These are phyloP conservation scores for Xerocomellus chrysenteron DNA, from an alignment of 768 basidiomycete genomes.

Conservation along the genomic window DNA sequence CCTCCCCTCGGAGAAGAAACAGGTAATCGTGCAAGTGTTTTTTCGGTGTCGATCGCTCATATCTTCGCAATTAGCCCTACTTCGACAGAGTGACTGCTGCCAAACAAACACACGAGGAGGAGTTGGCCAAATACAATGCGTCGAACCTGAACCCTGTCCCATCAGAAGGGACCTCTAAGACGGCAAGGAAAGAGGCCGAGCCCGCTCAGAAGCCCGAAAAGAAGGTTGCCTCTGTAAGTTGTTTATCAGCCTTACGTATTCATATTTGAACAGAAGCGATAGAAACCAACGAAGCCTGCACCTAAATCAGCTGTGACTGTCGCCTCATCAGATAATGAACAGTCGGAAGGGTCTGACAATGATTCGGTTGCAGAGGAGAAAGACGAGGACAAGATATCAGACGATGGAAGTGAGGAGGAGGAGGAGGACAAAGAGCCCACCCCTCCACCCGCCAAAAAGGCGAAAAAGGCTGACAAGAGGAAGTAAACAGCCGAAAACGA, in stretches of 20 bases:
- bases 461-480: conserved; percentile 28
- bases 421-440: conserved; percentile 30
- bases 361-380: conserved; percentile 29
- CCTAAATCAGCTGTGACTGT: conserved; percentile 27
- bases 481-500: conserved; percentile 17
- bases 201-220: conserved; percentile 28
- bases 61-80: conserved; percentile 25
- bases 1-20: conserved; percentile 67
- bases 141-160: conserved; percentile 49
- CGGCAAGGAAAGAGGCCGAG: conserved; percentile 24
- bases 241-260: conserved; percentile 8
- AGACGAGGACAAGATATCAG: conserved; percentile 23
- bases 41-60: neutral
- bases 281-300: conserved; percentile 26
- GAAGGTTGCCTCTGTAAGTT: conserved; percentile 24
- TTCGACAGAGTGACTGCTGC: conserved; percentile 47
- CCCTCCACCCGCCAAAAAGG: conserved; percentile 31
- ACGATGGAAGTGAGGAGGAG: conserved; percentile 21
- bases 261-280: conserved; percentile 10
- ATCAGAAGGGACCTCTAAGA: conserved; percentile 44
- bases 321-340: conserved; percentile 30
- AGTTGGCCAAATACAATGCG: conserved; percentile 66
- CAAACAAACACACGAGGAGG: conserved; percentile 62
- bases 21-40: conserved; percentile 48
- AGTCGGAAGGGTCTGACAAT: conserved; percentile 29